A percentile compares a stretch with the other conserved stretches of the same genome.
Conservation (phyloP, 2,329 filamentous ascomycete genomes). For the Alternaria rosae region DNA sequence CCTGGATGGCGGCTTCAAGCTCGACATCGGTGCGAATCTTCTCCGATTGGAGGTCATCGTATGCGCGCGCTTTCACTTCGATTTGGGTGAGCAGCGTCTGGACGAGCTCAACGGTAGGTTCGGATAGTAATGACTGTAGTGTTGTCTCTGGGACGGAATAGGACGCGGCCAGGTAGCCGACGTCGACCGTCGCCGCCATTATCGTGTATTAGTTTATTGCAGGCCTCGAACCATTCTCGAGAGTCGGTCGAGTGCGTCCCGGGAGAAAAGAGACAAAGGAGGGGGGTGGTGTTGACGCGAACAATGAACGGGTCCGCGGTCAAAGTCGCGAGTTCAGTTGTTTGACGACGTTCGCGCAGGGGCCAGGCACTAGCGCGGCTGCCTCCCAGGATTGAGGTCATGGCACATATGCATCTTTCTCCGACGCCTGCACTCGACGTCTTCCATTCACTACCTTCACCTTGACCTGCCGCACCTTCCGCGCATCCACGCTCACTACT, state of each 20-base stretch:
- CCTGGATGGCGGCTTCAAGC: constrained; percentile 87
- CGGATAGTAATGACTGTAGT: constrained; percentile 67
- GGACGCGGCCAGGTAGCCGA: constrained; percentile 75
- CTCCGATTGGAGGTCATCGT: constrained; percentile 81
- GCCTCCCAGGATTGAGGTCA: constrained; percentile 21
- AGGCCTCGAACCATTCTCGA: constrained; percentile 33
- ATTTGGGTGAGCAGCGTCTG: constrained; percentile 76
- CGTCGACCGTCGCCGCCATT: constrained; percentile 72
- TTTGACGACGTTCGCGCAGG: constrained; percentile 26
- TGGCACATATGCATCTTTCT: constrained; percentile 12
- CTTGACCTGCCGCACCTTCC: neutral
- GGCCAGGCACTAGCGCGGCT: constrained; percentile 19
- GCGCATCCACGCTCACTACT: constrained; percentile 8
- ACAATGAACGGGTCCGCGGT: constrained; percentile 23
- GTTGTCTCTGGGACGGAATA: constrained; percentile 72
- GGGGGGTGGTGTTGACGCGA: constrained; percentile 20
- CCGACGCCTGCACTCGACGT: neutral
- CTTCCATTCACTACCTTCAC: neutral
- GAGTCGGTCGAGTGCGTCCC: neutral
- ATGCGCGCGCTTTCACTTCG: constrained; percentile 79
- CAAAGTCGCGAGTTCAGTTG: constrained; percentile 32
- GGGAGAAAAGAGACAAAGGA: constrained; percentile 35
- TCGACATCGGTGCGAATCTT: constrained; percentile 92
- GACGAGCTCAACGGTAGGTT: constrained; percentile 81
- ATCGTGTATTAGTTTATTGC: constrained; percentile 26